phyloP scores from a whole-genome alignment of 1,284 basidiomycete species.

The Puccinia horiana region DNA sequence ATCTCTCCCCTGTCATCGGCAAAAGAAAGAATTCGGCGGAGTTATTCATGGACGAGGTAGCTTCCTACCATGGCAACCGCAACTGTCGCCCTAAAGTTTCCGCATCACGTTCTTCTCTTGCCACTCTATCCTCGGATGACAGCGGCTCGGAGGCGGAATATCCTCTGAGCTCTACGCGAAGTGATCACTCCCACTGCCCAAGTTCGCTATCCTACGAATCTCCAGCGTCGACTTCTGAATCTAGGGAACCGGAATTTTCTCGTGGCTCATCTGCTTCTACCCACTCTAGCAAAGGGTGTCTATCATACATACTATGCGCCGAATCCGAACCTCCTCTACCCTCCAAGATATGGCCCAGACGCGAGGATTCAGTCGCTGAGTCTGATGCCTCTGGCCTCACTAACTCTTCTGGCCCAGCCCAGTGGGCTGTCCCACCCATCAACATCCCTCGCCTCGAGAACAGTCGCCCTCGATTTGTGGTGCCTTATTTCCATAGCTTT shows the following conservation, averaged over 20 bases:
- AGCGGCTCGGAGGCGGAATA: constrained; percentile 18
- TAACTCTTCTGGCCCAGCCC: not conserved
- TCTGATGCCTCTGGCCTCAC: not conserved
- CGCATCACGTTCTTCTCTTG: not conserved
- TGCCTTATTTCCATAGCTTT: constrained; percentile 29
- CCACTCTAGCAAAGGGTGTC: constrained; percentile 14
- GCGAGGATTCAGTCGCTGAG: not conserved
- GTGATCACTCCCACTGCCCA: constrained; percentile 1
- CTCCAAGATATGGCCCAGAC: not conserved
- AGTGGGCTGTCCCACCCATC: constrained; percentile 13
- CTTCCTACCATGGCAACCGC: not conserved
- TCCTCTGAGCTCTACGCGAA: not conserved
- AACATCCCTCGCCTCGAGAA: constrained; percentile 8
- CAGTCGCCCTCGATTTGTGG: not conserved
- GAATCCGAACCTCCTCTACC: not conserved
- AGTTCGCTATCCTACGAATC: not conserved
- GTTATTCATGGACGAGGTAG: not conserved
- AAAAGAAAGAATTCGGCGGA: constrained; percentile 1
- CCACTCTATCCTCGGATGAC: not conserved
- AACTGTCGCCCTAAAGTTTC: constrained; percentile 17
- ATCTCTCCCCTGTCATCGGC: constrained; percentile 5
- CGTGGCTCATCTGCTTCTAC: not conserved
- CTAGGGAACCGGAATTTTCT: not conserved
- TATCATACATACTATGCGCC: constrained; percentile 28
- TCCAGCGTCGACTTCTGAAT: not conserved